Percentiles rank a stretch among this genome's conserved stretches.
Conservation (phyloP, 2,329 filamentous ascomycete genomes). For the Xylaria sp. region DNA sequence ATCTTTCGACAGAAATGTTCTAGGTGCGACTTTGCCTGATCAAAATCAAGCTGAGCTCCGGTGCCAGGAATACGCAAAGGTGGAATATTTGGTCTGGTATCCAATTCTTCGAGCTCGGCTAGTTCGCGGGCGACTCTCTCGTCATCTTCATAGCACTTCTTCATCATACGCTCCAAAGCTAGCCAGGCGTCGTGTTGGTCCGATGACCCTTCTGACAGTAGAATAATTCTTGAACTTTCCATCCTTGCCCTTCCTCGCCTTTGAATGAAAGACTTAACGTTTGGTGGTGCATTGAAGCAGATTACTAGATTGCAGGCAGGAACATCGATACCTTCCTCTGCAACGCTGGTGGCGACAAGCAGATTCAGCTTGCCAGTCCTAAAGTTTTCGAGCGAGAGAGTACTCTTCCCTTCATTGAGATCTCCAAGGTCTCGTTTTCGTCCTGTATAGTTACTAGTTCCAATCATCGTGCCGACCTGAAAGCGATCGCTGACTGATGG, state of each 20-base stretch:
- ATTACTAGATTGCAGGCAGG: slow-evolving; percentile 71
- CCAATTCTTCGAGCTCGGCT: slow-evolving; percentile 58
- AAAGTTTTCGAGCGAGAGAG: slow-evolving; percentile 61
- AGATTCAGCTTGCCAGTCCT: slow-evolving; percentile 65
- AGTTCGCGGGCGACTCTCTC: slow-evolving; percentile 60
- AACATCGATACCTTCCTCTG: slow-evolving; percentile 76
- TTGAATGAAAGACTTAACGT: slow-evolving; percentile 68
- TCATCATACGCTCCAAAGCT: slow-evolving; percentile 77
- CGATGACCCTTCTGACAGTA: slow-evolving; percentile 54
- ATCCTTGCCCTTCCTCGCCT: slow-evolving; percentile 64
- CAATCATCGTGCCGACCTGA: slow-evolving; percentile 65
- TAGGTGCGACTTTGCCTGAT: slow-evolving; percentile 79
- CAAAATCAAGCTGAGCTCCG: slow-evolving; percentile 74
- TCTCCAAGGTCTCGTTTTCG: slow-evolving; percentile 55
- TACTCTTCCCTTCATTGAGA: slow-evolving; percentile 42
- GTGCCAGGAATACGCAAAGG: slow-evolving; percentile 55
- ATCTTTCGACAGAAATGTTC: slow-evolving; percentile 81
- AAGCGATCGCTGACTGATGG: slow-evolving; percentile 59
- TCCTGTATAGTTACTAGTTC: slow-evolving; percentile 55
- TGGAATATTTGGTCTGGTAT: slow-evolving; percentile 46
- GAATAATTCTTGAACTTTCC: slow-evolving; percentile 60
- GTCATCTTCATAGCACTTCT: slow-evolving; percentile 73
- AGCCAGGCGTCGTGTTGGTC: slow-evolving; percentile 64
- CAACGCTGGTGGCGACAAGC: slow-evolving; percentile 70
- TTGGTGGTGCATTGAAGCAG: slow-evolving; percentile 63